Percentiles rank a stretch among this genome's conserved stretches.
Conservation (phyloP, 139 green algal species). For the Eudorina sp. region DNA sequence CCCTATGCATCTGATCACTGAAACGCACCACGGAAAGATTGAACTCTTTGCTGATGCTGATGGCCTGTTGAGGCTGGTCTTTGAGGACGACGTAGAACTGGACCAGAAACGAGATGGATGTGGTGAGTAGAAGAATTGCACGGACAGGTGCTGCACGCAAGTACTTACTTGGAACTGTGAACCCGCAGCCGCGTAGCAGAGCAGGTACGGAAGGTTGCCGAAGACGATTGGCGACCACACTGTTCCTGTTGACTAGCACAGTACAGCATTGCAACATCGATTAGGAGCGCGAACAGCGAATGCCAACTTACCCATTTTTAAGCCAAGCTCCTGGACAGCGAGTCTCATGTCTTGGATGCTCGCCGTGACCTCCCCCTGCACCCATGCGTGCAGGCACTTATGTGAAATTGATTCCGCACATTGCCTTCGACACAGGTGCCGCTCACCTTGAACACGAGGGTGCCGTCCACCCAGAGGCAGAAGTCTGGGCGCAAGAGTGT, state of each 20-base stretch:
- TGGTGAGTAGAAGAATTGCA: conserved; percentile 13
- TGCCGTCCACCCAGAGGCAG: conserved; percentile 21
- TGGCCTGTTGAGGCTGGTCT: neutral
- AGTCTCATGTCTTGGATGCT: neutral
- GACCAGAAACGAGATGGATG: neutral
- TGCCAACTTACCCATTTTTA: conserved; percentile 7
- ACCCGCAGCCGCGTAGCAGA: conserved; percentile 9
- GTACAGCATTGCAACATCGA: neutral
- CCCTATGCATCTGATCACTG: too few species aligned
- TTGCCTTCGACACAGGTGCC: neutral
- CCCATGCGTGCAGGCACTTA: too few species aligned
- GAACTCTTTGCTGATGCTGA: conserved; percentile 24
- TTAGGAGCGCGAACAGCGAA: neutral
- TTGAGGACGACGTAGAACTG: conserved; percentile 16
- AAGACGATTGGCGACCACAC: conserved; percentile 18
- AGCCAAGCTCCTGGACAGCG: conserved; percentile 2
- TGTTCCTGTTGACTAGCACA: neutral
- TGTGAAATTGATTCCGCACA: too few species aligned
- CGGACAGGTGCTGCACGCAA: too few species aligned
- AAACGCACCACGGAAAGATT: neutral
- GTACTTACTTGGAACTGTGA: conserved; percentile 1
- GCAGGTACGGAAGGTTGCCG: conserved; percentile 14
- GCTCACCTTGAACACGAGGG: conserved; percentile 31
- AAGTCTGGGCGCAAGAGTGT: neutral
- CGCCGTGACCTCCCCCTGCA: conserved; percentile 25